phyloP scores from a whole-genome alignment of 2,329 filamentous ascomycete species.

The Fusarium bulbicola region DNA sequence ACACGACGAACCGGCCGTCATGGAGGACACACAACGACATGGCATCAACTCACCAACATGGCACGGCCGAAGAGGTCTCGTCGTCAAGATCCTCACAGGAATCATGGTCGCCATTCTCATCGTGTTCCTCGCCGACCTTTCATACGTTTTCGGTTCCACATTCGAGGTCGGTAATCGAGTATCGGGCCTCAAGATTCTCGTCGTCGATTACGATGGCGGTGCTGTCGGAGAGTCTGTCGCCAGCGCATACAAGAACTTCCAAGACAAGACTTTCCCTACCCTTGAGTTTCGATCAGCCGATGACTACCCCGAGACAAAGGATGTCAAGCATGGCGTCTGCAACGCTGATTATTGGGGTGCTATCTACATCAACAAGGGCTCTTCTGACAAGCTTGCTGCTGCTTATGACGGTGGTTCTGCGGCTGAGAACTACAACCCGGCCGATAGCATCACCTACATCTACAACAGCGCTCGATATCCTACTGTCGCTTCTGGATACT shows the following conservation, averaged over 20 bases:
- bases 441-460: conserved; percentile 46
- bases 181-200: conserved; percentile 42
- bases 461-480: conserved; percentile 51
- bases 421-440: conserved; percentile 44
- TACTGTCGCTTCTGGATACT: conserved; percentile 40
- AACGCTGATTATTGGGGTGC: conserved; percentile 50
- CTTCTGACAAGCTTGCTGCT: conserved; percentile 44
- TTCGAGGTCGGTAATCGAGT: conserved; percentile 38
- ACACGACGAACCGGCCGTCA: conserved; percentile 7
- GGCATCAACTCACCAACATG: conserved; percentile 20
- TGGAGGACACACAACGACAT: neutral
- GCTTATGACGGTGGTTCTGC: conserved; percentile 40
- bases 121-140: conserved; percentile 38
- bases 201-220: conserved; percentile 47
- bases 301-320: conserved; percentile 40
- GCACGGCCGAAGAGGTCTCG: conserved; percentile 8
- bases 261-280: conserved; percentile 46
- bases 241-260: conserved; percentile 45
- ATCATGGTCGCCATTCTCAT: conserved; percentile 29
- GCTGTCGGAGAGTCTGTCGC: conserved; percentile 46
- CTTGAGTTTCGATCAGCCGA: conserved; percentile 40
- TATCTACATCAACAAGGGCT: conserved; percentile 45
- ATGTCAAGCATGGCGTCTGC: conserved; percentile 49
- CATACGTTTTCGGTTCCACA: conserved; percentile 48
- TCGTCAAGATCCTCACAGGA: conserved; percentile 26